Conservation (phyloP, 495 filamentous ascomycete species). For the Melanomma pulvis-pyrius region DNA sequence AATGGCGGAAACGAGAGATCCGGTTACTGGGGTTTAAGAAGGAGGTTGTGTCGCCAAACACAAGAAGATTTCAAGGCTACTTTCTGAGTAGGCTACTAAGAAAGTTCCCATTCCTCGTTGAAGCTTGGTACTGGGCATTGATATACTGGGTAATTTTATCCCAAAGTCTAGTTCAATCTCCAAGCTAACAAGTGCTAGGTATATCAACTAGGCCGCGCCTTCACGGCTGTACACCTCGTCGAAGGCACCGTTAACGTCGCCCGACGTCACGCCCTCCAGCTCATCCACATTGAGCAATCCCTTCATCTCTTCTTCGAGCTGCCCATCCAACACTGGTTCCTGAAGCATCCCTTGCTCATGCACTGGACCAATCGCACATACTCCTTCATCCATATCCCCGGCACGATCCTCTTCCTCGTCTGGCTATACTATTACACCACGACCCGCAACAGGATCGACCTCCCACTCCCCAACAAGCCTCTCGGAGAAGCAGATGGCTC, state of each 20-base stretch:
- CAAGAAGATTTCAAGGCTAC: constrained; percentile 55
- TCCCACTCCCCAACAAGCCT: constrained; percentile 47
- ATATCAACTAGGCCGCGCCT: constrained; percentile 66
- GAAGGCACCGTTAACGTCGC: constrained; percentile 61
- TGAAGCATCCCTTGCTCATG: constrained; percentile 40
- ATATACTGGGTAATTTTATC: constrained; percentile 59
- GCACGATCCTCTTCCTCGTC: constrained; percentile 71
- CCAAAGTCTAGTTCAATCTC: constrained; percentile 1
- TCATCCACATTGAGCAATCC: constrained; percentile 58
- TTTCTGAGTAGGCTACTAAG: constrained; percentile 62
- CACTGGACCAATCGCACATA: constrained; percentile 65
- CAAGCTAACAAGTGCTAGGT: constrained; percentile 46
- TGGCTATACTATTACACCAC: constrained; percentile 70
- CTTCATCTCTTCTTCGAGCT: constrained; percentile 56
- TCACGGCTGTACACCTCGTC: constrained; percentile 62
- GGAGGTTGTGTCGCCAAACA: constrained; percentile 59
- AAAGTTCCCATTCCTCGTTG: constrained; percentile 74
- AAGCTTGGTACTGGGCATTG: constrained; percentile 81
- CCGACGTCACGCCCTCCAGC: constrained; percentile 58
- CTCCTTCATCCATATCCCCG: constrained; percentile 81
- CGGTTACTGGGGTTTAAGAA: constrained; percentile 42
- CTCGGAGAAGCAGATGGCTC: constrained; percentile 45
- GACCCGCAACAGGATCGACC: constrained; percentile 48
- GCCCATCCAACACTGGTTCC: constrained; percentile 43
- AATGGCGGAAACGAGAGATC: constrained; percentile 53